Evolutionary conservation across 257 asterid genomes (phyloP).

Genomic region (Eustoma russellianum): DNA sequence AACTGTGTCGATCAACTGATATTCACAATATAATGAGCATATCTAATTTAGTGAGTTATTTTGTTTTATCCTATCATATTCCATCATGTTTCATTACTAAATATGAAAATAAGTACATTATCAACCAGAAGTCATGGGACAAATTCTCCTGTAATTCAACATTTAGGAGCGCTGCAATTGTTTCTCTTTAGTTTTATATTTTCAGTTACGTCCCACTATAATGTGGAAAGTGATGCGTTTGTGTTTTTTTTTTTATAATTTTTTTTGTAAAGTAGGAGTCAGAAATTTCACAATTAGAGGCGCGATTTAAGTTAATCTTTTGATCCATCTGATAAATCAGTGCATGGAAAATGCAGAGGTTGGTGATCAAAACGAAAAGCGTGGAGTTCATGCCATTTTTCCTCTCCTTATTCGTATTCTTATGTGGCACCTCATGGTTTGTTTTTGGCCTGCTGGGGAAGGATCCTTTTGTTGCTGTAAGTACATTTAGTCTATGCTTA

Average conservation of each 20-base stretch:
- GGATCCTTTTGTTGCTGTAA: slow-evolving; percentile 59
- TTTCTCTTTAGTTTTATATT: neutral
- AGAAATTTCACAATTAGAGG: neutral
- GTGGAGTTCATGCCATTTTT: slow-evolving; percentile 86
- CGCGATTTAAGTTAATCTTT: neutral
- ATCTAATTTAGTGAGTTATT: too few relatives aligned
- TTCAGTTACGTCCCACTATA: too few relatives aligned
- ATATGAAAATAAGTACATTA: too few relatives aligned
- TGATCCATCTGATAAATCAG: neutral
- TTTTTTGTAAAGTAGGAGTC: too few relatives aligned
- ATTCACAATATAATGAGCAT: too few relatives aligned
- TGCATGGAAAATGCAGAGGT: slow-evolving; percentile 30
- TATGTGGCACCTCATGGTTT: slow-evolving; percentile 75
- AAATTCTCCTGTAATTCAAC: too few relatives aligned
- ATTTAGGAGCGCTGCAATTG: too few relatives aligned
- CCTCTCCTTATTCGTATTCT: slow-evolving; percentile 56
- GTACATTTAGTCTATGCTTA: slow-evolving; percentile 9
- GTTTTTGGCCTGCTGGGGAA: slow-evolving; percentile 58
- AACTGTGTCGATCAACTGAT: too few relatives aligned
- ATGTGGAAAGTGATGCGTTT: neutral
- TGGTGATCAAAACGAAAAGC: slow-evolving; percentile 71
- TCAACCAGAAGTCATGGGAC: too few relatives aligned
- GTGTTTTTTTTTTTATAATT: neutral
- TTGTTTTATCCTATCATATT: too few relatives aligned
- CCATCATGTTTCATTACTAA: too few relatives aligned